Percentiles rank a stretch among this genome's conserved stretches.
phyloP scores from a whole-genome alignment of 805 yeast genomes.

The Blastobotrys americana region DNA sequence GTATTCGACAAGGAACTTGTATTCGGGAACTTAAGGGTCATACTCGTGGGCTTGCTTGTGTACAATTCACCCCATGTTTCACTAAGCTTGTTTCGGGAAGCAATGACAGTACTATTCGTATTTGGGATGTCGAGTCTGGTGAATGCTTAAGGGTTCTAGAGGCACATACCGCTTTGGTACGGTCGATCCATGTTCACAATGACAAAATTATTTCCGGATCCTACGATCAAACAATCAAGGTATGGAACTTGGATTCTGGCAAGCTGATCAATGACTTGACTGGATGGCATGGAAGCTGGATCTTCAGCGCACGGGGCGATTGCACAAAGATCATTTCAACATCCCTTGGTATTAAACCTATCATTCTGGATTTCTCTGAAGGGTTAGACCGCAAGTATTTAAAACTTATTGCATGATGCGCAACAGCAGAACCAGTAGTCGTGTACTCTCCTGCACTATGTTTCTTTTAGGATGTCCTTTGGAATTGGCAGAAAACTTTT shows the following conservation, averaged over 20 bases:
- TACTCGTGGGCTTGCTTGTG: constrained; percentile 75
- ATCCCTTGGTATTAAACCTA: constrained; percentile 28
- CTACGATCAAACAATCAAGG: constrained; percentile 32
- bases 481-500: too few relatives aligned
- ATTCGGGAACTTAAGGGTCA: constrained; percentile 69
- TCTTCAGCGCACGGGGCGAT: constrained; percentile 29
- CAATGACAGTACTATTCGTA: constrained; percentile 76
- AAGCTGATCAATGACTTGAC: constrained; percentile 21
- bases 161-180: constrained; percentile 85
- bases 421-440: too few relatives aligned
- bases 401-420: constrained; percentile 14
- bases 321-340: constrained; percentile 28
- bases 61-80: constrained; percentile 66
- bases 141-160: constrained; percentile 59
- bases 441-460: too few relatives aligned
- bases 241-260: constrained; percentile 30
- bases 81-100: constrained; percentile 71
- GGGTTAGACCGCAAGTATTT: constrained; percentile 23
- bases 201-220: constrained; percentile 30
- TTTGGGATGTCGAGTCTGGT: constrained; percentile 80
- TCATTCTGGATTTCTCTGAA: constrained; percentile 28
- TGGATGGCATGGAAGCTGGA: constrained; percentile 31
- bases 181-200: constrained; percentile 33
- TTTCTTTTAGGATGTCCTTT: too few relatives aligned
- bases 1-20: constrained; percentile 59